Base-by-base conservation (phyloP, 2,329 filamentous ascomycete genomes). In the Paradendryphiella salina region DNA sequence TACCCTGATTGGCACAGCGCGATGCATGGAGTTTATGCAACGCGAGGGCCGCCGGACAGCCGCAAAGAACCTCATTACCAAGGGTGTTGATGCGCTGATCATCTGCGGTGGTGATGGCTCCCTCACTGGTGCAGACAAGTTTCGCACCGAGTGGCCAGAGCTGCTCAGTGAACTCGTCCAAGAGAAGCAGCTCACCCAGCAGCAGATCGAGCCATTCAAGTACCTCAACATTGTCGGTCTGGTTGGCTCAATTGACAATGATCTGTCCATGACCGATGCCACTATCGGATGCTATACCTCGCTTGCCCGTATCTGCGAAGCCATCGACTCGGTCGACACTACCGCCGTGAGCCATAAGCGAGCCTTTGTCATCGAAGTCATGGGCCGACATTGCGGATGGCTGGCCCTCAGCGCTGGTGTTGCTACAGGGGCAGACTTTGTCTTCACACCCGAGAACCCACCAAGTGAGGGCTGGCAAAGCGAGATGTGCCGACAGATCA, bases 331-430 rank as follows among this genome's bases (percentile, higher is more conserved):
- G 69, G 96, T 99, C 64, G 93, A 99, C 75, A 92, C 93, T 15
- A 97, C 94, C 0, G 93, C 93, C 44, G 87, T 86, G 31, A 96
- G 92, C 21, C 94, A 99, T 75, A 95, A 96, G 59, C 83, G 94
- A 64, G 94, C 94, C 32, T 99, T 99, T 74, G 92, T 99, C 50
- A 89, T 99, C 56, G 94, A 70, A 38, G 94, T 99, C 66, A 99
- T 99, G 94, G 94, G 94, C 41, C 84, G 94, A 52, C 93, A 99
- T 76, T 99, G 94, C 73, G 94, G 94, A 56, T 99, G 94, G 94
- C 80, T 99, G 56, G 94, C 94, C 33, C 82, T 99, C 55, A 96
- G 97, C 87, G 88, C 93, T 11, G 93, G 92, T 66, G 92, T 99
- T 17, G 92, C 90, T 51, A 96, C 90, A 0, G 94, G 93, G 41